Base-by-base conservation (phyloP, 768 basidiomycete genomes). In the Mycena epipterygia region DNA sequence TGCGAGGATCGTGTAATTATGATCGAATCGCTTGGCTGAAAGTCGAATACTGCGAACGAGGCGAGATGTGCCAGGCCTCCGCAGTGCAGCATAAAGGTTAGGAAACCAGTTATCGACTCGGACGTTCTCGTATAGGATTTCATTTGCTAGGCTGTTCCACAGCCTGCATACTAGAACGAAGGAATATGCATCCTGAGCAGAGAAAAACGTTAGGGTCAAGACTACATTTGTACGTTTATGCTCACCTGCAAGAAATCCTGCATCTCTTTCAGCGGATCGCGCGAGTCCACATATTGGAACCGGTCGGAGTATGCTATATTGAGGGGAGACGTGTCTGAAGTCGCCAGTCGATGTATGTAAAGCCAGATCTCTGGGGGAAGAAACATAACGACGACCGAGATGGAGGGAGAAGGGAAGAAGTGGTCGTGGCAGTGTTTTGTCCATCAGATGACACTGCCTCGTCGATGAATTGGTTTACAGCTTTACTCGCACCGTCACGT, bases 361-460 rank as follows among this genome's bases (percentile, higher is more conserved):
- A 73, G 44, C 71, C 71, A 73, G 19, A 73, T 25, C 44, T 73
- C 71, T 5, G 58, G 35, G n/a, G 71, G 71, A 29, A 72, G 70
- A 6, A 37, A 39, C n/a, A n/a, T 17, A 41, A 17, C 16, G 39
- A 17, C 17, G n/a, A 6, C 13, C 44, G 23, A 23, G 44, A 13
- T 23, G 17, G 44, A 23, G 8, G 37, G 37, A 39, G 16, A 16
- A 9, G 37, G 19, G 39, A 41, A 17, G 16, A 37, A 37, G 8
- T 37, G 35, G 35, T 41, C 39, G 23, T 23, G 44, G 37, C 37
- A 39, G 37, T 39, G 37, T n/a, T n/a, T n/a, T n/a, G n/a, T n/a
- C n/a, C n/a, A n/a, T n/a, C n/a, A n/a, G n/a, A n/a, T n/a, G n/a
- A n/a, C n/a, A n/a, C n/a, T n/a, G n/a, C n/a, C n/a, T n/a, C n/a